A percentile compares a stretch with the other conserved stretches of the same genome.
phyloP scores from a whole-genome alignment of 139 green algal genomes.

The Chlamydomonas schloesseri region DNA sequence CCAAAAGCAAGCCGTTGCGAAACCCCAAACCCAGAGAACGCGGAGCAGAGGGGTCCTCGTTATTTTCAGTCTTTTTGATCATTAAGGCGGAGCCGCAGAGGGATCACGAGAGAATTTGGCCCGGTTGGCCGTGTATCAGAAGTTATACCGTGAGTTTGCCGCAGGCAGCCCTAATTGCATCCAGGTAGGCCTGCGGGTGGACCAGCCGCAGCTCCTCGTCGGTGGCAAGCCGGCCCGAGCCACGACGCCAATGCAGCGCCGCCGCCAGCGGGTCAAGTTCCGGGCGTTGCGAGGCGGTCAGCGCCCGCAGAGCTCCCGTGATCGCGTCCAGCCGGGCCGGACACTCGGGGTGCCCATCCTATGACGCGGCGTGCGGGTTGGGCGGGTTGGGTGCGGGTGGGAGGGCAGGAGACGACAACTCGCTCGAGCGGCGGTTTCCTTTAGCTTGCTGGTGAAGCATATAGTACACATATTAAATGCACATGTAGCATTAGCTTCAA shows the following conservation, averaged over 20 bases:
- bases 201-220: conserved; percentile 61
- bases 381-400: no score
- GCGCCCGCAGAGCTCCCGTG: conserved; percentile 43
- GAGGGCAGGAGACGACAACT: no score
- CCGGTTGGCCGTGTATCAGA: background rate
- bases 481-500: no score
- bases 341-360: conserved; percentile 67
- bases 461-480: no score
- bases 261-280: background rate
- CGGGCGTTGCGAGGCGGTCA: background rate
- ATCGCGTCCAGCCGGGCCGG: conserved; percentile 68
- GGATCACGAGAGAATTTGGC: background rate
- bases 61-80: no score
- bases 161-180: background rate
- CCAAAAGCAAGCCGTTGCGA: no score
- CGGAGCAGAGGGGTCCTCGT: no score
- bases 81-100: conserved; percentile 17
- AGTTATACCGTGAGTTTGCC: conserved; percentile 41
- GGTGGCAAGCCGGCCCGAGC: background rate
- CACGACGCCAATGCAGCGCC: no score
- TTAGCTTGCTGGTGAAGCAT: no score
- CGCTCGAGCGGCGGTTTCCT: no score
- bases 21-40: no score
- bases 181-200: conserved; percentile 70
- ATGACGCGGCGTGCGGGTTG: no score